phyloP scores from a whole-genome alignment of 2,329 filamentous ascomycete genomes.

The Monilinia laxa region DNA sequence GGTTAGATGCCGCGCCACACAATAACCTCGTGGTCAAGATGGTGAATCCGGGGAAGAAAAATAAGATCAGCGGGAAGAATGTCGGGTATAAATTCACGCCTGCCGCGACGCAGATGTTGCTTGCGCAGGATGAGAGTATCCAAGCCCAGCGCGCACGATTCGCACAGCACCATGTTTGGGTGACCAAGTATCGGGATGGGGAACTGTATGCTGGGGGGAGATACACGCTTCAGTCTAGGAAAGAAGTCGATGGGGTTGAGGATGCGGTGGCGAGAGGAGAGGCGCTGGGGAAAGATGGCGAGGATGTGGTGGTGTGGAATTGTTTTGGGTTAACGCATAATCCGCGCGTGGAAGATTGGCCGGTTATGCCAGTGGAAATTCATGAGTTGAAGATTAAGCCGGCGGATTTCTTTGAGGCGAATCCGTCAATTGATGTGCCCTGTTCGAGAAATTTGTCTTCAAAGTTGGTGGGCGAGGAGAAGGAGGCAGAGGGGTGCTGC shows the following conservation, averaged over 20 bases:
- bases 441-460: slow-evolving; percentile 11
- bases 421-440: slow-evolving; percentile 50
- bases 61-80: slow-evolving; percentile 80
- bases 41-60: slow-evolving; percentile 73
- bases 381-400: slow-evolving; percentile 65
- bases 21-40: slow-evolving; percentile 79
- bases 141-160: slow-evolving; percentile 91
- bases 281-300: slow-evolving; percentile 71
- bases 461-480: background rate
- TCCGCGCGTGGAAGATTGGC: slow-evolving; percentile 85
- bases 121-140: slow-evolving; percentile 77
- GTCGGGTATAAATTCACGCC: slow-evolving; percentile 85
- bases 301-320: slow-evolving; percentile 87
- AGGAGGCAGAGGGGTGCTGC: background rate
- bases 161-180: slow-evolving; percentile 81
- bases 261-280: slow-evolving; percentile 80
- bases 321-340: slow-evolving; percentile 90
- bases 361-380: slow-evolving; percentile 74
- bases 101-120: slow-evolving; percentile 72
- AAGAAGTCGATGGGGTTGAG: slow-evolving; percentile 43
- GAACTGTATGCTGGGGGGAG: slow-evolving; percentile 41
- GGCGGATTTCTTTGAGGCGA: slow-evolving; percentile 50
- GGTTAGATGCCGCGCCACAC: slow-evolving; percentile 47
- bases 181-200: slow-evolving; percentile 72
- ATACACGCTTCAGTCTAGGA: slow-evolving; percentile 40